Conservation (phyloP, 108 stramenopile genomes). For the Schizochytrium sp. region DNA sequence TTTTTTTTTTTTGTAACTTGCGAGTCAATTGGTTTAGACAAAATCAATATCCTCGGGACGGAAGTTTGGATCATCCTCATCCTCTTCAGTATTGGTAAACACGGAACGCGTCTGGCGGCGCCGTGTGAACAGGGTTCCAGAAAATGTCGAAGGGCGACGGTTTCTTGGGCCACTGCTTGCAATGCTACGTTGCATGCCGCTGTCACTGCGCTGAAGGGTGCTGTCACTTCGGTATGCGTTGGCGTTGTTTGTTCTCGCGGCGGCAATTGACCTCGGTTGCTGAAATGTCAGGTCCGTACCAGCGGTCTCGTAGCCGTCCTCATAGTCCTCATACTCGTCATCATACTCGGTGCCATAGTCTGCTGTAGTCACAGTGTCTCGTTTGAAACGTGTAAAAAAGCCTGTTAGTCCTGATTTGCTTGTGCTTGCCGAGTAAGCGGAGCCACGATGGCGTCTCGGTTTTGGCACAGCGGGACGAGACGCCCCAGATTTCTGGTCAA, state of each 20-base stretch:
- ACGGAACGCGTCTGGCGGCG: background rate
- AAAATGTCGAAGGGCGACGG: background rate
- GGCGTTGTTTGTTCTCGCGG: no score
- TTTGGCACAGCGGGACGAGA: background rate
- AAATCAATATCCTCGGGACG: background rate
- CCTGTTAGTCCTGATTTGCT: background rate
- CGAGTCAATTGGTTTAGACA: conserved; percentile 22
- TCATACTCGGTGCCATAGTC: conserved; percentile 40
- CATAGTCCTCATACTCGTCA: background rate
- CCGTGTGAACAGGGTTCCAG: background rate
- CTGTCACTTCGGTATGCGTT: background rate
- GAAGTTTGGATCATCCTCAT: conserved; percentile 28
- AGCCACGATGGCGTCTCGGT: background rate
- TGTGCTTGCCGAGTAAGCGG: background rate
- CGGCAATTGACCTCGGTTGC: background rate
- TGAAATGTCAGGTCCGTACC: background rate
- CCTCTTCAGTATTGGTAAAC: background rate
- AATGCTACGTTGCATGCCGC: background rate
- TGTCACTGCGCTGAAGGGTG: background rate
- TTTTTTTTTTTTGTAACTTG: background rate
- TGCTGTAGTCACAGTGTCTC: background rate
- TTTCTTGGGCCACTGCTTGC: background rate
- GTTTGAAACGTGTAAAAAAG: background rate
- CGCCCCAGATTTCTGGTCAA: background rate
- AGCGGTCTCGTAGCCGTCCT: conserved; percentile 35